Conservation (phyloP, 768 basidiomycete species). For the Chalciporus chontae region DNA sequence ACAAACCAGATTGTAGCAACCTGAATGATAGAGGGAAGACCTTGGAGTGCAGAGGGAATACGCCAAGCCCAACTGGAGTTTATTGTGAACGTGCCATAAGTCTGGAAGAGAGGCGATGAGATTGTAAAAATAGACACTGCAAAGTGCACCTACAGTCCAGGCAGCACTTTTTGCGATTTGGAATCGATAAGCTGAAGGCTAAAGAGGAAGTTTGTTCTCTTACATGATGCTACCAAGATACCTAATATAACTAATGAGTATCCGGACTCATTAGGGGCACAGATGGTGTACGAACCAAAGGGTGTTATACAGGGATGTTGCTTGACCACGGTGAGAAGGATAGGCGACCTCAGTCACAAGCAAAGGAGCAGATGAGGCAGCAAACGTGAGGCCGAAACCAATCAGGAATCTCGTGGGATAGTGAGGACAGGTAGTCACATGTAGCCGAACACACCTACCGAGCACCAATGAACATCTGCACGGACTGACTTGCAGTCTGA, state of each 20-base stretch:
- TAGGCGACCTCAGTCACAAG: constrained; percentile 82
- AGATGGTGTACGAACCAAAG: constrained; percentile 49
- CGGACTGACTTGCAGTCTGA: constrained; percentile 36
- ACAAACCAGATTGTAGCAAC: constrained; percentile 61
- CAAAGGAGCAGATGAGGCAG: constrained; percentile 58
- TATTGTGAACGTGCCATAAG: constrained; percentile 76
- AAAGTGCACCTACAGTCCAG: constrained; percentile 44
- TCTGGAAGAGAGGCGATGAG: constrained; percentile 20
- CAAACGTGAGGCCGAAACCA: background rate
- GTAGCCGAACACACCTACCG: constrained; percentile 23
- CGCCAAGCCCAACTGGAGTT: constrained; percentile 75
- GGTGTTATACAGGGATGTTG: constrained; percentile 78
- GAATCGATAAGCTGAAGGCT: background rate
- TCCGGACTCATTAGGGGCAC: constrained; percentile 4
- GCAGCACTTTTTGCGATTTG: constrained; percentile 47
- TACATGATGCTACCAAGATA: constrained; percentile 34
- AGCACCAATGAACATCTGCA: constrained; percentile 44
- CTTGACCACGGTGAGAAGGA: constrained; percentile 72
- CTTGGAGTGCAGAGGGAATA: constrained; percentile 72
- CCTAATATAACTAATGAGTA: constrained; percentile 19
- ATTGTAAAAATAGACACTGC: background rate
- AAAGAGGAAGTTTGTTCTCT: constrained; percentile 5
- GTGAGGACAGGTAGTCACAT: background rate
- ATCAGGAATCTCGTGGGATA: background rate
- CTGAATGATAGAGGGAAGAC: constrained; percentile 64